Percentiles rank a stretch among this genome's conserved stretches.
phyloP scores from a whole-genome alignment of 306 rosid species.

The Quercus robur region DNA sequence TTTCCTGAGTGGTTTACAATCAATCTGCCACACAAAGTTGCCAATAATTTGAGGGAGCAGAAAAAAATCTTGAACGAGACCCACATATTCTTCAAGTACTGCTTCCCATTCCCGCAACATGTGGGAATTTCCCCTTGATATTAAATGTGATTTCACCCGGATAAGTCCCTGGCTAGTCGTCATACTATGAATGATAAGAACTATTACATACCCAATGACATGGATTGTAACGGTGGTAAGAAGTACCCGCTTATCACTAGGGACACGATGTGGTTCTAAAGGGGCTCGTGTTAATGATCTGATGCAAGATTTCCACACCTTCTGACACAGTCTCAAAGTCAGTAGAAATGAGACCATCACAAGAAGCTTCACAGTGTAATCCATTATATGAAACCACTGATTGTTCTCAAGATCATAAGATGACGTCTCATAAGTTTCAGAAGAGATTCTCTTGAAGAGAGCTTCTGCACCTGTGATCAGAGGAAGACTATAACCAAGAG shows the following conservation, averaged over 20 bases:
- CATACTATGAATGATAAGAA: constrained; percentile 49
- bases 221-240: constrained; percentile 49
- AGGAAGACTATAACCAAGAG: constrained; percentile 81
- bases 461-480: constrained; percentile 85
- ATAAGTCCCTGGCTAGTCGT: constrained; percentile 38
- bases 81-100: constrained; percentile 73
- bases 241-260: constrained; percentile 69
- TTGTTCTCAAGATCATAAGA: constrained; percentile 51
- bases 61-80: constrained; percentile 89
- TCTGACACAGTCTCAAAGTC: constrained; percentile 81
- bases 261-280: constrained; percentile 52
- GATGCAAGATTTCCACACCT: constrained; percentile 86
- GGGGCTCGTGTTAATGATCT: constrained; percentile 58
- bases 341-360: constrained; percentile 62
- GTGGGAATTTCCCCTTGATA: constrained; percentile 29
- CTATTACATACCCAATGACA: constrained; percentile 50
- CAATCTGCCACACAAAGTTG: constrained; percentile 80
- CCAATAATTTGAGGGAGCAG: constrained; percentile 82
- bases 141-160: constrained; percentile 21
- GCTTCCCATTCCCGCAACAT: constrained; percentile 47
- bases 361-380: constrained; percentile 74
- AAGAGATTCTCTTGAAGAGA: constrained; percentile 57
- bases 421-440: constrained; percentile 41
- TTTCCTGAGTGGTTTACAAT: constrained; percentile 69
- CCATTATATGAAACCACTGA: constrained; percentile 58